Percentiles rank a stretch among this genome's conserved stretches.
These are phyloP conservation scores for Pythium dissimile DNA, from an alignment of 352 stramenopile genomes.

Conservation along the genomic window DNA sequence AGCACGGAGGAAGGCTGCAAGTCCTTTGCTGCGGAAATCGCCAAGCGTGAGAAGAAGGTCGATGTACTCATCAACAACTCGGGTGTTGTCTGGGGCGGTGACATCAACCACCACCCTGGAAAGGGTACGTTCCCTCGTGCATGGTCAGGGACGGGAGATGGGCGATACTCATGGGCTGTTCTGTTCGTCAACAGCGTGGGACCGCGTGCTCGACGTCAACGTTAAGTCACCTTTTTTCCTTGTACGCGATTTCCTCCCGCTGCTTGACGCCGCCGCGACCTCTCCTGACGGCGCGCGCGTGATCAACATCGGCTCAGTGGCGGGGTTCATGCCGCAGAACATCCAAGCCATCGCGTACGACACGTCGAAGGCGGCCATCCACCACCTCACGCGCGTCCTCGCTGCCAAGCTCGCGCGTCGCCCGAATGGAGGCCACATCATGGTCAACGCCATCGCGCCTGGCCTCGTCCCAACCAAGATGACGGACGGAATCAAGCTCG, in stretches of 20 bases:
- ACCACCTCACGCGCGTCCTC: slow-evolving; percentile 92
- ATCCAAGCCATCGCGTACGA: slow-evolving; percentile 94
- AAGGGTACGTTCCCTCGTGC: slow-evolving; percentile 17
- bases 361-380: slow-evolving; percentile 92
- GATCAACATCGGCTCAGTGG: slow-evolving; percentile 76
- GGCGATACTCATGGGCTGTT: neutral
- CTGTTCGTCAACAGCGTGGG: slow-evolving; percentile 60
- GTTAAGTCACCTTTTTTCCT: slow-evolving; percentile 95
- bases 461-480: slow-evolving; percentile 91
- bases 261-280: slow-evolving; percentile 72
- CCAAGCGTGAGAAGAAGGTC: slow-evolving; percentile 65
- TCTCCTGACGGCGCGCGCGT: slow-evolving; percentile 47
- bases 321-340: slow-evolving; percentile 79
- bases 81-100: slow-evolving; percentile 51
- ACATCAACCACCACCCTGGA: slow-evolving; percentile 34
- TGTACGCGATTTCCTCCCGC: slow-evolving; percentile 84
- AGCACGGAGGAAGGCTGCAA: slow-evolving; percentile 77
- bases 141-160: too few species aligned
- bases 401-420: slow-evolving; percentile 86
- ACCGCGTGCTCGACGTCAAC: slow-evolving; percentile 92
- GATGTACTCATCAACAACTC: slow-evolving; percentile 96
- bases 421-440: slow-evolving; percentile 84
- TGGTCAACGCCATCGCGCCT: slow-evolving; percentile 94
- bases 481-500: slow-evolving; percentile 70
- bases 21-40: slow-evolving; percentile 72